Evolutionary conservation across 1,139 yeast species (phyloP), one percentile per base, ranked within the genome.

Genomic region (Lodderomyces beijingensis): DNA sequence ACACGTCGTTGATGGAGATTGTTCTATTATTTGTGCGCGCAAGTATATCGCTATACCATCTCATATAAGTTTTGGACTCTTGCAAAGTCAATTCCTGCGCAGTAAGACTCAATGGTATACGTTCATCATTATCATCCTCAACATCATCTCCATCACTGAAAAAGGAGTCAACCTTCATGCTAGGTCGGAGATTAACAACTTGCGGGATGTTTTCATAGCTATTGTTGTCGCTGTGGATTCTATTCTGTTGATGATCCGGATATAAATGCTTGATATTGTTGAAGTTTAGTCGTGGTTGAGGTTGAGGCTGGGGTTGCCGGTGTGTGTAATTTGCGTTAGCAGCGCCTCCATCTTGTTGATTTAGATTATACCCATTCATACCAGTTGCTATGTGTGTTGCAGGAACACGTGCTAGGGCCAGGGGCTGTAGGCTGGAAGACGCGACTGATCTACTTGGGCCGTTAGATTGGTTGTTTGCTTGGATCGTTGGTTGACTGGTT

Each of bases 41-140:
- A 28, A 78, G 65, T 11, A 83, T 77, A 47, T 79, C 81, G 46
- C 79, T 77, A 50, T 82, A 83, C 93, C 93, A 83, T 45, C 91
- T 59, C 52, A 81, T 65, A 53, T 83, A 83, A 0, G 91, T 81
- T 46, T 77, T 77, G 3, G 78, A 71, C 47, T 83, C 93, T 39
- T 76, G 77, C 11, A 65, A 61, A 0, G 86, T 69, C 27, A 83
- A 60, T 33, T 81, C 84, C 33, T 71, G 74, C 1, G 77, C 71
- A 1, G 79, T 68, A 16, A 83, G 57, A 2, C 87, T 75, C 29
- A 82, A 57, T 0, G 89, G 87, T 3, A 78, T 69, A 14, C 35
- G 27, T 4, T 35, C 35, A 15, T 32, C 23, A 13, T 12, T 21
- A 17, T 26, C 32, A n/a, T 15, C 13, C 11, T 23, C 25, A n/a